phyloP scores from a whole-genome alignment of 768 basidiomycete genomes.

The Boletellus ananiceps region DNA sequence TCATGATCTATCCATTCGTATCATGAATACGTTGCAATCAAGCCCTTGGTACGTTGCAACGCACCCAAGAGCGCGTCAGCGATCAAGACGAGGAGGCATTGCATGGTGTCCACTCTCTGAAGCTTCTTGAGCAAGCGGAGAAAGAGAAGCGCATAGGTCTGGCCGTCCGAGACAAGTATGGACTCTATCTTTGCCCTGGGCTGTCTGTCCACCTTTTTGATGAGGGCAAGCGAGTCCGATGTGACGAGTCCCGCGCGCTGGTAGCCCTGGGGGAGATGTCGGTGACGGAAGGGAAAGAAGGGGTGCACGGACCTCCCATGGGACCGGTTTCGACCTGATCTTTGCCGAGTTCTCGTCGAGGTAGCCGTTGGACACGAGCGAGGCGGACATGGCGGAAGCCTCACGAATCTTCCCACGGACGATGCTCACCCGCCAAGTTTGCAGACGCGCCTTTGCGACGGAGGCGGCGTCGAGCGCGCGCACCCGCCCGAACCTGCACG shows the following conservation, averaged over 20 bases:
- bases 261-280: slow-evolving; percentile 63
- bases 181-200: slow-evolving; percentile 69
- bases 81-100: slow-evolving; percentile 80
- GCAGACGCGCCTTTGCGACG: slow-evolving; percentile 41
- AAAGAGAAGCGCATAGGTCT: slow-evolving; percentile 81
- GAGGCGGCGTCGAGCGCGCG: slow-evolving; percentile 22
- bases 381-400: slow-evolving; percentile 56
- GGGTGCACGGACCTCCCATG: slow-evolving; percentile 77
- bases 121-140: slow-evolving; percentile 85
- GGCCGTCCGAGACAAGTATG: slow-evolving; percentile 76
- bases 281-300: neutral
- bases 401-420: slow-evolving; percentile 29
- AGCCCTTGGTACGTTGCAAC: slow-evolving; percentile 17
- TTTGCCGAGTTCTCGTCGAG: slow-evolving; percentile 85
- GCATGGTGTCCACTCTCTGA: slow-evolving; percentile 81
- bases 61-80: slow-evolving; percentile 82
- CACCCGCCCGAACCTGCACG: slow-evolving; percentile 40
- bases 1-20: slow-evolving; percentile 61
- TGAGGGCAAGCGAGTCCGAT: slow-evolving; percentile 76
- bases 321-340: slow-evolving; percentile 85
- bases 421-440: slow-evolving; percentile 13
- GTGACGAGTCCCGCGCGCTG: slow-evolving; percentile 91
- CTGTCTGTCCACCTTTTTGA: slow-evolving; percentile 89
- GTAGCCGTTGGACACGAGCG: slow-evolving; percentile 75
- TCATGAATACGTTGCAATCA: neutral